These are phyloP conservation scores for Fusarium mexicanum DNA, from an alignment of 2,329 filamentous ascomycete species.

Conservation along the genomic window DNA sequence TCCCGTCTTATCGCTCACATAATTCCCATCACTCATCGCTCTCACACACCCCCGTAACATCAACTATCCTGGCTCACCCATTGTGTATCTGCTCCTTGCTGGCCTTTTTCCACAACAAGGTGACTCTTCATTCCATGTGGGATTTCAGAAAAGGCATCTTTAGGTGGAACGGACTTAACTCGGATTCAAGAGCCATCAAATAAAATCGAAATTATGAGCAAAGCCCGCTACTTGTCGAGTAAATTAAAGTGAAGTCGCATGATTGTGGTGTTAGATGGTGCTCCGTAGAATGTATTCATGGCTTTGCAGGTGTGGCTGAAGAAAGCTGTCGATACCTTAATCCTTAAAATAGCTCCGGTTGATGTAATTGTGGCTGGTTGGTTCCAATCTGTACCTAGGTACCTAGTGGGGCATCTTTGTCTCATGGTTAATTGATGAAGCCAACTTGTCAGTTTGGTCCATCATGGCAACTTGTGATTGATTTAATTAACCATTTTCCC, in stretches of 20 bases:
- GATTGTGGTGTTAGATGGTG: neutral
- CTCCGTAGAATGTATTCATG: neutral
- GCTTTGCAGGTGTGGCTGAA: neutral
- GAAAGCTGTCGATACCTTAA: conserved; percentile 9
- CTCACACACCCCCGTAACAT: conserved; percentile 42
- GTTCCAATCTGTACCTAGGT: neutral
- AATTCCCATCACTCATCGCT: conserved; percentile 42
- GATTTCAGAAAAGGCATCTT: conserved; percentile 35
- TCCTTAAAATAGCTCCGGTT: conserved; percentile 10
- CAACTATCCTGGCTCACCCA: conserved; percentile 33
- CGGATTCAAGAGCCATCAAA: conserved; percentile 37
- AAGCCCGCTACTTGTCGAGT: neutral
- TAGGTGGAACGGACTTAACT: conserved; percentile 39
- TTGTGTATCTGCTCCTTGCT: conserved; percentile 31
- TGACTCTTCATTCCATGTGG: conserved; percentile 22
- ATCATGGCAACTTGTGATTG: conserved; percentile 38
- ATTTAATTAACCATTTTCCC: conserved; percentile 21
- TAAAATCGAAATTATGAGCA: conserved; percentile 39
- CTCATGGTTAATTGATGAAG: conserved; percentile 37
- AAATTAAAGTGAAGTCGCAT: neutral
- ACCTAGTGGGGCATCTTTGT: conserved; percentile 25
- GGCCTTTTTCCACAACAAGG: conserved; percentile 23
- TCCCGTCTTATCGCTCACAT: conserved; percentile 40
- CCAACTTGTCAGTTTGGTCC: conserved; percentile 43
- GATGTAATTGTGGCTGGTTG: conserved; percentile 20